Evolutionary conservation across 257 asterid genomes (phyloP), one percentile per base, ranked within the genome.

Genomic region (Solanum megistacrolobum): DNA sequence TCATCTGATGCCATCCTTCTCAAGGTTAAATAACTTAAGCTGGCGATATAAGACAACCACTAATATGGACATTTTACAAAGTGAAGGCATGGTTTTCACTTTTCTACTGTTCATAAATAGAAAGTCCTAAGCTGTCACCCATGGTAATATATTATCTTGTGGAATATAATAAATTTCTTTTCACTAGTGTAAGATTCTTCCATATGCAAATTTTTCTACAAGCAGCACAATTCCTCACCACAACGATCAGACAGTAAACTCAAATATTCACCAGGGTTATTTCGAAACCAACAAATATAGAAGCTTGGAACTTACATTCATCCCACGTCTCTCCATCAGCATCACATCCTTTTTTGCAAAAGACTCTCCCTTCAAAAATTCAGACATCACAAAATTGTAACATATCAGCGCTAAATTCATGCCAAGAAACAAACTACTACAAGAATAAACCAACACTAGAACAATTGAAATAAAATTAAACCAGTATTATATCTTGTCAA

Each of bases 271-370:
- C 84, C 83, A 39, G 6, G 36, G 66, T 27, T 79, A 27, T 79
- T 14, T 31, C 31, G 39, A 79, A 79, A 79, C 38, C 85, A 46
- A 79, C 66, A 79, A 79, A 21, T 20, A 82, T 29, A 20, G 86
- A 81, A 46, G 21, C 69, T 82, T 48, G 69, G 72, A 73, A 92
- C 98, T 91, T 92, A 94, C 97, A 96, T 71, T 94, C 98, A 39
- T 94, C 96, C 95, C 94, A 93, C 10, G 98, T 92, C 13, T 96
- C 99, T 11, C 96, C 98, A 92, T 95, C 98, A 88, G 98, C 92
- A 90, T 95, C 96, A 85, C 98, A 94, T 5, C 99, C 98, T 87
- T 96, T 96, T 85, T 96, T 95, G 95, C 99, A 96, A 88, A 93
- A 96, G 74, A 96, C 98, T 90, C 99, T 92, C 99, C 99, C 99